These are phyloP conservation scores for Aspergillus sojae DNA, from an alignment of 2,329 filamentous ascomycete species.

Conservation along the genomic window DNA sequence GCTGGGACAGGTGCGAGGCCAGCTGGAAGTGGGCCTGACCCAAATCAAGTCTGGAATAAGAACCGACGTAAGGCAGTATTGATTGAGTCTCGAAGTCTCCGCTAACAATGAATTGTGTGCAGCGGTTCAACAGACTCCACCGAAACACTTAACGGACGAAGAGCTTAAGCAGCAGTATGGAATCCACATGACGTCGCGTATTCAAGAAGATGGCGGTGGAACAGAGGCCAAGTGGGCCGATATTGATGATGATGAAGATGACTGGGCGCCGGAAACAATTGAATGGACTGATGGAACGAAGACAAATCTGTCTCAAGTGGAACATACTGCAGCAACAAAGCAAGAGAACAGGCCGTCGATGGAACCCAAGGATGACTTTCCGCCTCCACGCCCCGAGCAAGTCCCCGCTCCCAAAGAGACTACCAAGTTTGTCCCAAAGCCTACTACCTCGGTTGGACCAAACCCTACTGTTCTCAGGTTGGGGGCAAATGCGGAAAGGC, in stretches of 20 bases:
- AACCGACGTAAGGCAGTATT: conserved; percentile 57
- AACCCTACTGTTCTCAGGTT: conserved; percentile 54
- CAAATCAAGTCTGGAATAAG: conserved; percentile 71
- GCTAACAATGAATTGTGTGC: conserved; percentile 25
- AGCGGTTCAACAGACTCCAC: conserved; percentile 58
- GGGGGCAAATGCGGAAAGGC: conserved; percentile 49
- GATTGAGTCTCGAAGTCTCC: not conserved
- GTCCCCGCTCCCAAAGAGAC: conserved; percentile 28
- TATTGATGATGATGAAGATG: conserved; percentile 70
- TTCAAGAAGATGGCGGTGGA: conserved; percentile 63
- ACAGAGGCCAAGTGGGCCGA: conserved; percentile 71
- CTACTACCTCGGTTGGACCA: conserved; percentile 49
- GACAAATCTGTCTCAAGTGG: conserved; percentile 57
- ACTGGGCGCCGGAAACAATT: conserved; percentile 69
- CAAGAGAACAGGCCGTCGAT: conserved; percentile 22
- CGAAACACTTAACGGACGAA: conserved; percentile 68
- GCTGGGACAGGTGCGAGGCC: conserved; percentile 48
- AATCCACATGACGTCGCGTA: conserved; percentile 66
- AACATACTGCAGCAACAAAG: conserved; percentile 24
- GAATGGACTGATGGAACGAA: conserved; percentile 72
- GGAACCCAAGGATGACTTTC: conserved; percentile 27
- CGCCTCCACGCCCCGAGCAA: conserved; percentile 22
- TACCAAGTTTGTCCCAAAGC: conserved; percentile 35
- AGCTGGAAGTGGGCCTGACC: conserved; percentile 59
- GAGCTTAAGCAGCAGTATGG: conserved; percentile 70